Conservation (phyloP, 2,329 filamentous ascomycete genomes). For the Clarireedia monteithiana region DNA sequence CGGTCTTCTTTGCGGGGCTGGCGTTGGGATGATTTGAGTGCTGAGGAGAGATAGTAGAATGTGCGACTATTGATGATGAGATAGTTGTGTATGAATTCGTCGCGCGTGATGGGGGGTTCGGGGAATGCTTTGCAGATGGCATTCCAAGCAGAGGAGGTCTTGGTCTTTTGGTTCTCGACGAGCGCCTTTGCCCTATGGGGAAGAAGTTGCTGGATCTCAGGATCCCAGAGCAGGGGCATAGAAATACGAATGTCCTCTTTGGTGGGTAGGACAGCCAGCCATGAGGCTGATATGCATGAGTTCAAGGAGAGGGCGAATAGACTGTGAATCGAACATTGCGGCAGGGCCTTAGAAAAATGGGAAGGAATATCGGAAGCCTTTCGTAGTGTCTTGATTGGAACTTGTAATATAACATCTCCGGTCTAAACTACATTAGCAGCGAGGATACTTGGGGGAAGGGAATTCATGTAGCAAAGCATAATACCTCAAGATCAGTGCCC, state of each 20-base stretch:
- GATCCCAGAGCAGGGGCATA: constrained; percentile 49
- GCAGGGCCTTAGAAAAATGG: background rate
- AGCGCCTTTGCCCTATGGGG: constrained; percentile 38
- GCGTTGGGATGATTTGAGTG: constrained; percentile 31
- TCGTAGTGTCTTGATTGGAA: constrained; percentile 1
- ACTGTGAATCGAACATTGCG: constrained; percentile 54
- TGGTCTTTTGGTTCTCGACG: constrained; percentile 46
- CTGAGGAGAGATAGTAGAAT: constrained; percentile 43
- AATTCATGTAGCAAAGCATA: background rate
- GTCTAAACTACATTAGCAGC: constrained; percentile 5
- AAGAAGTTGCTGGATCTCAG: constrained; percentile 36
- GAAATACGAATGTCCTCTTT: constrained; percentile 48
- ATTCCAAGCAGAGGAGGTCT: constrained; percentile 43
- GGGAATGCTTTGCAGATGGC: constrained; percentile 34
- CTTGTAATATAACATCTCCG: background rate
- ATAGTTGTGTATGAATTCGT: constrained; percentile 48
- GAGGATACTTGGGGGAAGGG: background rate
- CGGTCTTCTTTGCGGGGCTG: constrained; percentile 43
- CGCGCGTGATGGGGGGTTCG: constrained; percentile 29
- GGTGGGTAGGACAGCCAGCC: constrained; percentile 62
- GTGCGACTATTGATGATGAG: constrained; percentile 54
- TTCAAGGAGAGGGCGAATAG: constrained; percentile 62
- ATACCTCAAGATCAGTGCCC: constrained; percentile 54
- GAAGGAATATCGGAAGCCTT: constrained; percentile 1
- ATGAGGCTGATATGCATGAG: constrained; percentile 41